Evolutionary conservation across 83 land plant species (phyloP).

Genomic region (Thuja plicata): DNA sequence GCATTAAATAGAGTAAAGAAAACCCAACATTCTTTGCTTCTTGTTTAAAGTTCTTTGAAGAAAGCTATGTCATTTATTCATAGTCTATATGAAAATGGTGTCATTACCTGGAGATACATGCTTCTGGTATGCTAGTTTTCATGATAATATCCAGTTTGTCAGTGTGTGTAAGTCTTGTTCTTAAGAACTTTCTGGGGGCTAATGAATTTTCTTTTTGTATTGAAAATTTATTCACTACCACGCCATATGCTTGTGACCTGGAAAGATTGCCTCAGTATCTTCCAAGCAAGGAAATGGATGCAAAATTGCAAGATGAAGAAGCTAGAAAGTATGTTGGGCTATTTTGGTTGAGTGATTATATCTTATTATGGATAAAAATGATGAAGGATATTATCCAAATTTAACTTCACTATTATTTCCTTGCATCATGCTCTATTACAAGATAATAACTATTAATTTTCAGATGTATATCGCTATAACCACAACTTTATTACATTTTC

Average conservation of each 20-base stretch:
- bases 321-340: constrained; percentile 34
- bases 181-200: background rate
- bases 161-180: background rate
- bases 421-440: no score
- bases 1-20: no score
- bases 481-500: background rate
- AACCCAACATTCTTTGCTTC: no score
- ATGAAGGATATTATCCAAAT: background rate
- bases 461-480: background rate
- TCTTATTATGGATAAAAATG: background rate
- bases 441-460: no score
- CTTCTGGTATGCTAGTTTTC: background rate
- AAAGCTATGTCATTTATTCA: background rate
- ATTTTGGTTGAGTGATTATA: background rate
- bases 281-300: constrained; percentile 69
- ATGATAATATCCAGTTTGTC: background rate
- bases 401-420: no score
- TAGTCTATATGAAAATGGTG: background rate
- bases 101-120: background rate
- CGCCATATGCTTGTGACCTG: constrained; percentile 69
- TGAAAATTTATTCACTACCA: constrained; percentile 49
- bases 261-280: constrained; percentile 65
- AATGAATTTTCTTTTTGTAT: background rate
- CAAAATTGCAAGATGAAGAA: constrained; percentile 59
- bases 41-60: background rate